phyloP scores from a whole-genome alignment of 225 moss, liverwort and hornwort species.

The Climacium dendroides region DNA sequence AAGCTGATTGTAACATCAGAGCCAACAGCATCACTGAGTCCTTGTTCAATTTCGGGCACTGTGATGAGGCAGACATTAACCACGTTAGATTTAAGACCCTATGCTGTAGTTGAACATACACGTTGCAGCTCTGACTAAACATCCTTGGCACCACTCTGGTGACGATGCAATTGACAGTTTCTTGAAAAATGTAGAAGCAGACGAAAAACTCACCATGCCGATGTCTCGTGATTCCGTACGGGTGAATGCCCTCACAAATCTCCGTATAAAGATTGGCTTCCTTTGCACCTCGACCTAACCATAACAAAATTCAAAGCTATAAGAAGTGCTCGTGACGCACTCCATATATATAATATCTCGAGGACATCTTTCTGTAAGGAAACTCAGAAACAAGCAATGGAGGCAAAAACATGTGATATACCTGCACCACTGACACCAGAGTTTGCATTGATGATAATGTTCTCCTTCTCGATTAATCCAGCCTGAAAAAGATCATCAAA shows the following conservation, averaged over 20 bases:
- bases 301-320: neutral
- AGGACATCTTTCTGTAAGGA: neutral
- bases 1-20: constrained; percentile 68
- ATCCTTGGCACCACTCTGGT: neutral
- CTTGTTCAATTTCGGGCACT: constrained; percentile 94
- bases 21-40: constrained; percentile 53
- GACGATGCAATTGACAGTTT: neutral
- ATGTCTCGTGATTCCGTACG: constrained; percentile 86
- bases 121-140: neutral
- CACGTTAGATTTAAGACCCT: neutral
- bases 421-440: constrained; percentile 94
- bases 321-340: neutral
- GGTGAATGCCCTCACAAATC: constrained; percentile 78
- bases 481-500: constrained; percentile 12
- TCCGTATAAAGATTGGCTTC: constrained; percentile 88
- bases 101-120: neutral
- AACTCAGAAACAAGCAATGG: neutral
- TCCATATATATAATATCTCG: neutral
- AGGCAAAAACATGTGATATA: neutral
- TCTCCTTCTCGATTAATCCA: constrained; percentile 55
- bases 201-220: constrained; percentile 50
- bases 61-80: neutral
- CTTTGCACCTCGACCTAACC: constrained; percentile 68
- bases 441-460: constrained; percentile 88
- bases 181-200: neutral